phyloP scores from a whole-genome alignment of 306 rosid species.

The Prinsepia uniflora region DNA sequence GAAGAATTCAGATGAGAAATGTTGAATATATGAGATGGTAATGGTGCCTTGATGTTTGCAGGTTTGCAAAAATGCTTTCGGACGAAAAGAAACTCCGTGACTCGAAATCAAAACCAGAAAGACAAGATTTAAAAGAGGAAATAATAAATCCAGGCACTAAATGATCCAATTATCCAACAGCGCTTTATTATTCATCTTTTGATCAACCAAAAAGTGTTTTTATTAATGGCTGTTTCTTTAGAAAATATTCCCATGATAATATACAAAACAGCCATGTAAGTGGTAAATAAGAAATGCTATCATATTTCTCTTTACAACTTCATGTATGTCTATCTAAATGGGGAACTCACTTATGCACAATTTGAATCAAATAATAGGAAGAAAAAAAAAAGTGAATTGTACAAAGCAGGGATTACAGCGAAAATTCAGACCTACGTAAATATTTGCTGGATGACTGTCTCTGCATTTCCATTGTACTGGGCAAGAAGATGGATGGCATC shows the following conservation, averaged over 20 bases:
- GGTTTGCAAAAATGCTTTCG: constrained; percentile 45
- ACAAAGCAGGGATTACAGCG: constrained; percentile 11
- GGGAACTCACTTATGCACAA: constrained; percentile 25
- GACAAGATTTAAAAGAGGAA: too few relatives aligned
- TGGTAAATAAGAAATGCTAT: not conserved
- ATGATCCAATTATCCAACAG: not conserved
- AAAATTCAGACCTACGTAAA: constrained; percentile 48
- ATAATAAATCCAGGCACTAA: not conserved
- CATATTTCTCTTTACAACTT: not conserved
- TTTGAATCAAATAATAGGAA: constrained; percentile 47
- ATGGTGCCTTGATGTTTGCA: constrained; percentile 12
- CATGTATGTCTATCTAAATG: constrained; percentile 29
- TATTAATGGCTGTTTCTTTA: not conserved
- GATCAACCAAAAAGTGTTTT: not conserved
- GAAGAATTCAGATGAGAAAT: too few relatives aligned
- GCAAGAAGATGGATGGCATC: constrained; percentile 97
- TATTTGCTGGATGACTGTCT: constrained; percentile 91
- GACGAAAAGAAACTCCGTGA: constrained; percentile 32
- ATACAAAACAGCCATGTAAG: constrained; percentile 13
- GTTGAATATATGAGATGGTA: not conserved
- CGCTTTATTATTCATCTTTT: not conserved
- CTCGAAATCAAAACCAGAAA: not conserved
- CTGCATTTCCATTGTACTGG: constrained; percentile 92
- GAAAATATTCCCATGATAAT: not conserved
- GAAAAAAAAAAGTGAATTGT: constrained; percentile 18